Base-by-base conservation (phyloP, 2,329 filamentous ascomycete genomes). In the Tolypocladium tropicale region DNA sequence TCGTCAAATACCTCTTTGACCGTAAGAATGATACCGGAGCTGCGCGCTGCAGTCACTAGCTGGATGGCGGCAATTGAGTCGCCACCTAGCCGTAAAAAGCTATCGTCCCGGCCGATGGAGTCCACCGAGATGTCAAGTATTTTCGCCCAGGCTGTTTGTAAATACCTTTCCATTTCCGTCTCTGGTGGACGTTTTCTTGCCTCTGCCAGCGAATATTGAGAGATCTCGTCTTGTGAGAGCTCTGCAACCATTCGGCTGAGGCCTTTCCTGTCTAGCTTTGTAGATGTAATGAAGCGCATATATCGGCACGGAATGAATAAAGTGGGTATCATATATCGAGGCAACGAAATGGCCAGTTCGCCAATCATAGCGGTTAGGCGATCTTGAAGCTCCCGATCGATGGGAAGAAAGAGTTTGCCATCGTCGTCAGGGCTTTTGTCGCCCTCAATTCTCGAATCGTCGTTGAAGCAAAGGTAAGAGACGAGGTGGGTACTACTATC, bases 261-360 rank as follows among this genome's bases (percentile, higher is more conserved):
- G 11, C 25, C 34, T 36, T 58, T 59, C 21, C 60, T 53, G 39
- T 63, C 60, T 3, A 61, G 14, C 54, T 62, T 63, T 23, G 53
- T 56, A 2, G 61, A 60, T 7, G 54, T 56, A n/a, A 59, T 57
- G 30, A 59, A 58, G 5, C 59, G 60, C 54, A 60, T 63, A 6
- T 37, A 39, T 3, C 37, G 37, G 18, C 37, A 39, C 4, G 37
- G 37, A 4, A 39, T 21, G 11, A 39, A 39, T 3, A 39, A 16
- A 5, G 37, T 39, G 1, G 37, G 37, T n/a, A 39, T 39, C 37
- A 39, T 39, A n/a, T 39, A 39, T 5, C 54, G 43, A 6, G 61
- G 61, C 3, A 62, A 53, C 7, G 49, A 36, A 12, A 50, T 33
- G 6, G 34, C 16, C 14, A 52, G 49, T n/a, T 52, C 18, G 18